These are phyloP conservation scores for Colletotrichum sublineola DNA, from an alignment of 2,329 filamentous ascomycete genomes.

Conservation along the genomic window DNA sequence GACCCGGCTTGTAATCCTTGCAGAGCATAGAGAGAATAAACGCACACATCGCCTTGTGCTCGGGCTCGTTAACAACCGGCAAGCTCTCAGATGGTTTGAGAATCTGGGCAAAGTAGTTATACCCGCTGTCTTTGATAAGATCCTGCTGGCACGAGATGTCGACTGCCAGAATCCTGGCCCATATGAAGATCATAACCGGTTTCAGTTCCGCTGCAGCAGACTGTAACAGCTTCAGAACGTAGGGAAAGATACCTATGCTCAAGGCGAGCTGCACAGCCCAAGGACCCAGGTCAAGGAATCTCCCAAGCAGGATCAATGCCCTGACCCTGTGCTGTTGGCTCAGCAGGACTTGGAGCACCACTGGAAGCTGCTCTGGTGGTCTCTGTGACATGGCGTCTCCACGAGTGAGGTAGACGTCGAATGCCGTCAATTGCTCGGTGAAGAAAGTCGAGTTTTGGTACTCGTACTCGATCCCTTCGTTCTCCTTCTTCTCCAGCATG, in stretches of 20 bases:
- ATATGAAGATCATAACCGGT: conserved; percentile 99
- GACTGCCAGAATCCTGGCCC: conserved; percentile 95
- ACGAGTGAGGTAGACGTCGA: conserved; percentile 92
- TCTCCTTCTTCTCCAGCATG: conserved; percentile 83
- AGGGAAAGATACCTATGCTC: conserved; percentile 98
- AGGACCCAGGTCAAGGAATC: conserved; percentile 93
- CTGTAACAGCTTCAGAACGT: conserved; percentile 96
- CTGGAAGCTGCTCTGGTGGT: conserved; percentile 93
- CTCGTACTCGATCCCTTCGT: conserved; percentile 81
- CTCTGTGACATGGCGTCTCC: conserved; percentile 85
- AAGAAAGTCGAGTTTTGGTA: conserved; percentile 98
- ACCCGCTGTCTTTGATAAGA: conserved; percentile 95
- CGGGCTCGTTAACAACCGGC: conserved; percentile 84
- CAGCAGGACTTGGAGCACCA: conserved; percentile 93
- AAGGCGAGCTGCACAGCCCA: conserved; percentile 99
- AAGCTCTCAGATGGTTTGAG: conserved; percentile 87
- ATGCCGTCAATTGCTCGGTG: conserved; percentile 95
- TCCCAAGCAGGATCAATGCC: conserved; percentile 90
- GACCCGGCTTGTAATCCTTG: conserved; percentile 92
- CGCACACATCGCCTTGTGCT: conserved; percentile 98
- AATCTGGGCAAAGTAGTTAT: conserved; percentile 95
- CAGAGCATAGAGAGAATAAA: conserved; percentile 98
- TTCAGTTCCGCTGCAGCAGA: conserved; percentile 95
- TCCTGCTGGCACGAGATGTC: conserved; percentile 95
- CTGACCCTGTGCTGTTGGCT: conserved; percentile 95